Conservation (phyloP, 352 stramenopile species). For the Phytophthora ramorum region DNA sequence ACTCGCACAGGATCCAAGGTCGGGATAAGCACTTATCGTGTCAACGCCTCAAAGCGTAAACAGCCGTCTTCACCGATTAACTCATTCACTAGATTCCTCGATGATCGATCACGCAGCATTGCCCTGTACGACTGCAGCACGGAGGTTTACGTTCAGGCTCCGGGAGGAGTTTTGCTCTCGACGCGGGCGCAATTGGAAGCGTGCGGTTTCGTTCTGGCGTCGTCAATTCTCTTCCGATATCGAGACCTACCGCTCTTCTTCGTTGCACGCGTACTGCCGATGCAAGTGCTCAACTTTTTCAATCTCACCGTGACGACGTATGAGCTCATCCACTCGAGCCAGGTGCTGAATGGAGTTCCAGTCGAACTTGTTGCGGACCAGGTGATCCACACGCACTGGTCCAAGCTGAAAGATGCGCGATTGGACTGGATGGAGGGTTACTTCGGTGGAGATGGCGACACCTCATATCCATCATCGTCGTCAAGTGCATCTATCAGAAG, state of each 20-base stretch:
- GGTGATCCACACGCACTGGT: conserved; percentile 41
- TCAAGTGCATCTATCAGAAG: conserved; percentile 6
- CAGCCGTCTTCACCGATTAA: conserved; percentile 20
- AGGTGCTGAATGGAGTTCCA: conserved; percentile 21
- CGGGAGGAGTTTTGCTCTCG: conserved; percentile 22
- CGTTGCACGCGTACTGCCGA: conserved; percentile 28
- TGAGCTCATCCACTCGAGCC: conserved; percentile 25
- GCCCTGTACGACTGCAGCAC: conserved; percentile 42
- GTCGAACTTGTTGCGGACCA: conserved; percentile 36
- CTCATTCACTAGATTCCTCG: conserved; percentile 47
- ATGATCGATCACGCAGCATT: conserved; percentile 38
- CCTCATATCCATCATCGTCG: conserved; percentile 20
- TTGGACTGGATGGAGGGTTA: conserved; percentile 13
- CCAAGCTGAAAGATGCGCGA: conserved; percentile 29
- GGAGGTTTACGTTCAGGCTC: conserved; percentile 31
- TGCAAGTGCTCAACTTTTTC: conserved; percentile 38
- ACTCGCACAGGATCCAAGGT: conserved; percentile 8
- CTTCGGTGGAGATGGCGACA: conserved; percentile 24
- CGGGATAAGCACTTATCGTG: conserved; percentile 4
- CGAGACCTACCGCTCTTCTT: conserved; percentile 39
- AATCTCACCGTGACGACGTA: conserved; percentile 46
- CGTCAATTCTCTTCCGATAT: conserved; percentile 44
- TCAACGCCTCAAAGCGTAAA: not conserved
- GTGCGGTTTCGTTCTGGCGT: conserved; percentile 39
- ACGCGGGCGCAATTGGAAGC: conserved; percentile 41